Percentiles rank a stretch among this genome's conserved stretches.
Evolutionary conservation across 805 yeast genomes (phyloP).

Genomic region (Sugiyamaella smithiae): DNA sequence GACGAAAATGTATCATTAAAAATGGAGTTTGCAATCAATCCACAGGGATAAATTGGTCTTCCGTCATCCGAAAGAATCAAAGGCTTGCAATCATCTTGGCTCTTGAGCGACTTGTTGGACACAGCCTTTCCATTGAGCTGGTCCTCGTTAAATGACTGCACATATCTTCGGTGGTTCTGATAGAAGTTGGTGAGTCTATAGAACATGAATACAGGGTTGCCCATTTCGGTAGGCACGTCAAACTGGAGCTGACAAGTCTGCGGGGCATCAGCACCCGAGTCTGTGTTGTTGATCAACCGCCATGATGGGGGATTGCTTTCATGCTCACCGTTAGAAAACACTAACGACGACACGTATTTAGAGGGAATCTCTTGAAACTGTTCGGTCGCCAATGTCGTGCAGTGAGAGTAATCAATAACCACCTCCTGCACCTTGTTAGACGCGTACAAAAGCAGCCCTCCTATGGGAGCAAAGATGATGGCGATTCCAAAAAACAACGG

Average conservation of each 20-base stretch:
- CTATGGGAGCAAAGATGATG: conserved; percentile 83
- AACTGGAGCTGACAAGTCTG: conserved; percentile 66
- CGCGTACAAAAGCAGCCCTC: conserved; percentile 78
- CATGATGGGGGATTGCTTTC: conserved; percentile 55
- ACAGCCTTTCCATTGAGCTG: conserved; percentile 81
- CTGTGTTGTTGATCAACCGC: conserved; percentile 48
- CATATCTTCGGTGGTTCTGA: conserved; percentile 94
- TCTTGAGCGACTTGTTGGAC: conserved; percentile 45
- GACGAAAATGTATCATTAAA: conserved; percentile 82
- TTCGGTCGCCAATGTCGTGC: conserved; percentile 51
- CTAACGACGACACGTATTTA: conserved; percentile 50
- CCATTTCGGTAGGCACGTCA: conserved; percentile 65
- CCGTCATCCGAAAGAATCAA: conserved; percentile 51
- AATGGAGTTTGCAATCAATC: conserved; percentile 86
- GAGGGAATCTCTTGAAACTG: conserved; percentile 52
- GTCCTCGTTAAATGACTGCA: conserved; percentile 72
- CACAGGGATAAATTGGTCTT: conserved; percentile 84
- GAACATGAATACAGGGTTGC: conserved; percentile 70
- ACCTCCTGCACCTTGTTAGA: conserved; percentile 75
- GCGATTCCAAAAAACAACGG: conserved; percentile 77
- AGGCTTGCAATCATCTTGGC: conserved; percentile 58
- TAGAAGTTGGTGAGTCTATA: conserved; percentile 86
- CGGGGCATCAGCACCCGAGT: conserved; percentile 15
- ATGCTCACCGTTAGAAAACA: conserved; percentile 51
- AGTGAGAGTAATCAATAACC: conserved; percentile 70